Percentiles rank a stretch among this genome's conserved stretches.
Conservation (phyloP, 2,329 filamentous ascomycete species). For the Blastomyces parvus region DNA sequence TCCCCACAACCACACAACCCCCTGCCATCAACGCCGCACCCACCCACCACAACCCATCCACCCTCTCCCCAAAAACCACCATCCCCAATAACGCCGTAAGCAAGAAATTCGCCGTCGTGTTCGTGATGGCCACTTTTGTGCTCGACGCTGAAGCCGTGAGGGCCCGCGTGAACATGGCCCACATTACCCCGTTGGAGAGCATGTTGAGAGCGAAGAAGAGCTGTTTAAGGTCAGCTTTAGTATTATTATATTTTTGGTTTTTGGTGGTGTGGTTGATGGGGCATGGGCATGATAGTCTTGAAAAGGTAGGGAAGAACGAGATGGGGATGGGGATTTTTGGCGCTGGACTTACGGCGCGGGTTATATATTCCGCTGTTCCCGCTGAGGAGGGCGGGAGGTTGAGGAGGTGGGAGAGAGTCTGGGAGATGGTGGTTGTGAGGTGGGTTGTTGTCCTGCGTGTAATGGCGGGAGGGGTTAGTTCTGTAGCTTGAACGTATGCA, state of each 20-base stretch:
- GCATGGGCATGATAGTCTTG: not conserved
- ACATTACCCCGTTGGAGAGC: slow-evolving; percentile 55
- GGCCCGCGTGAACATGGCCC: slow-evolving; percentile 55
- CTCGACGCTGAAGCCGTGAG: slow-evolving; percentile 52
- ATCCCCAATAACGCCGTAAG: slow-evolving; percentile 51
- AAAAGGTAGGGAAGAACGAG: no score
- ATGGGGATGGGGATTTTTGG: not conserved
- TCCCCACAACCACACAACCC: slow-evolving; percentile 54
- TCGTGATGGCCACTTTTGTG: slow-evolving; percentile 54
- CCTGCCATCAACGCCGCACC: slow-evolving; percentile 51
- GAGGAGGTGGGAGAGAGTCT: slow-evolving; percentile 38
- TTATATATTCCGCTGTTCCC: slow-evolving; percentile 36
- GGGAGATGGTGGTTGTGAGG: slow-evolving; percentile 46
- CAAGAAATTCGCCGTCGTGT: slow-evolving; percentile 55
- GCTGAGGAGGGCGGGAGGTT: slow-evolving; percentile 38
- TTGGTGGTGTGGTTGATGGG: no score
- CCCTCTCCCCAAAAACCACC: slow-evolving; percentile 47
- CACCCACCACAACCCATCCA: slow-evolving; percentile 52
- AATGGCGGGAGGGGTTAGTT: slow-evolving; percentile 4
- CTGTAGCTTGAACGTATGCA: not conserved
- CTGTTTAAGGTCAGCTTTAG: slow-evolving; percentile 24
- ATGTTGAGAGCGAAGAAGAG: slow-evolving; percentile 53
- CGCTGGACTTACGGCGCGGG: slow-evolving; percentile 42
- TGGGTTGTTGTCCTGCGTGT: slow-evolving; percentile 48
- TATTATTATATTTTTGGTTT: not conserved